Evolutionary conservation across 176 grass and related monocot species (phyloP), one percentile per base, ranked within the genome.

Genomic region (Chloris gayana): DNA sequence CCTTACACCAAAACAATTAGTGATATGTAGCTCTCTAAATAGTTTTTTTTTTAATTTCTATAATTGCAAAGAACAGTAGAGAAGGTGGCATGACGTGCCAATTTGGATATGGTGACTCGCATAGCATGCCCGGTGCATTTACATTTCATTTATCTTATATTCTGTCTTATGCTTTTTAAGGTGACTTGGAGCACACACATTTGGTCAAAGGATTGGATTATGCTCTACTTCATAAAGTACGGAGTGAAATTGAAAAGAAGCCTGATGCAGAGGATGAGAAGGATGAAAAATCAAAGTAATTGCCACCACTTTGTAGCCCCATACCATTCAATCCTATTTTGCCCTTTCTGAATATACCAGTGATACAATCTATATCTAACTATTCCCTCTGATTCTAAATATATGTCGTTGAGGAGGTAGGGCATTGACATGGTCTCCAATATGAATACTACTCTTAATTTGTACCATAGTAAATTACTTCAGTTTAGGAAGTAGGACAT

Each of bases 231-330:
- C 91, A 95, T 87, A 98, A 98, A 87, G 82, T 98, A 71, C 85
- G 90, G 42, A 99, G 96, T 95, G 96, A 99, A 91, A 99, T 91
- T 81, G 95, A 98, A 6, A 99, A 98, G 79, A 95, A 95, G 78
- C 88, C 96, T 62, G 96, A 99, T 82, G 76, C 72, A 46, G 96
- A 99, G n/a, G 96, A 94, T 39, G 88, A 50, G 68, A 93, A 89
- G 31, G 96, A 95, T 82, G 84, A 79, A 79, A 89, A 79, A 33
- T 73, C 88, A 70, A 95, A 90, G 96, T 99, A 91, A 64, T 74
- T 66, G 44, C 32, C 31, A 82, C 54, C 57, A 68, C 68, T 73
- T 60, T 53, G 18, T 53, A 7, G 3, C 50, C 50, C 50, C 50
- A 53, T 31, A 19, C 50, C 17, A 53, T 21, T 53, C 46, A 1